A percentile compares a stretch with the other conserved stretches of the same genome.
These are phyloP conservation scores for Aphanoascus verrucosus DNA, from an alignment of 2,329 filamentous ascomycete genomes.

Conservation along the genomic window DNA sequence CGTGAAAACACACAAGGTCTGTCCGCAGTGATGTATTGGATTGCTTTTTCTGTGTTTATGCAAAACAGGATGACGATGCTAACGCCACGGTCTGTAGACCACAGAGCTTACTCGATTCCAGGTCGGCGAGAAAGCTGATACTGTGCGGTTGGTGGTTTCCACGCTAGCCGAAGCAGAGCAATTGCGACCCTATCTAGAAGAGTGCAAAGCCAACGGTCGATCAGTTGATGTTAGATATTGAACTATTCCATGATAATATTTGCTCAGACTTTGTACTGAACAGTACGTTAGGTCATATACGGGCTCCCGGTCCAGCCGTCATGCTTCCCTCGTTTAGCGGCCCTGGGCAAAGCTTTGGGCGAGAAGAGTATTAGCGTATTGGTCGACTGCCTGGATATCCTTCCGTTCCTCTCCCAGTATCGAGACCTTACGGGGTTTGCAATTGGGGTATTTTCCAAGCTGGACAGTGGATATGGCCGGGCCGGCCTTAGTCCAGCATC, in stretches of 20 bases:
- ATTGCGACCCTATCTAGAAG: constrained; percentile 48
- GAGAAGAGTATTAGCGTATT: constrained; percentile 50
- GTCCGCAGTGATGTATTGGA: not conserved
- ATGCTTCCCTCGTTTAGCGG: constrained; percentile 49
- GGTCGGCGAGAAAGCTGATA: constrained; percentile 46
- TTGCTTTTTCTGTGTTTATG: not conserved
- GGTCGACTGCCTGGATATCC: constrained; percentile 54
- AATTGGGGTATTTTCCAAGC: constrained; percentile 55
- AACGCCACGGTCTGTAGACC: constrained; percentile 36
- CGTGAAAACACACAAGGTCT: constrained; percentile 64
- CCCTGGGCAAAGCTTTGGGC: constrained; percentile 47
- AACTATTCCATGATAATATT: not conserved
- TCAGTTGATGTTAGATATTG: constrained; percentile 42
- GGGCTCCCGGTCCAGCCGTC: constrained; percentile 57
- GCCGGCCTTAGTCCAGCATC: constrained; percentile 52
- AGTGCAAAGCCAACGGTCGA: constrained; percentile 47
- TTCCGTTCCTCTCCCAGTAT: constrained; percentile 41
- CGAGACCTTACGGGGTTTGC: constrained; percentile 33
- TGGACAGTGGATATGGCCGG: constrained; percentile 60
- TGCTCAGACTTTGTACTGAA: not conserved
- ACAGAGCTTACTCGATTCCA: constrained; percentile 55
- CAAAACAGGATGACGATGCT: not conserved
- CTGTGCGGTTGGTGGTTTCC: constrained; percentile 55
- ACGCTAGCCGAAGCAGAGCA: constrained; percentile 62
- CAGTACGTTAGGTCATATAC: constrained; percentile 46